Conservation (phyloP, 805 yeast species). For the Pichia sporocuriosa region DNA sequence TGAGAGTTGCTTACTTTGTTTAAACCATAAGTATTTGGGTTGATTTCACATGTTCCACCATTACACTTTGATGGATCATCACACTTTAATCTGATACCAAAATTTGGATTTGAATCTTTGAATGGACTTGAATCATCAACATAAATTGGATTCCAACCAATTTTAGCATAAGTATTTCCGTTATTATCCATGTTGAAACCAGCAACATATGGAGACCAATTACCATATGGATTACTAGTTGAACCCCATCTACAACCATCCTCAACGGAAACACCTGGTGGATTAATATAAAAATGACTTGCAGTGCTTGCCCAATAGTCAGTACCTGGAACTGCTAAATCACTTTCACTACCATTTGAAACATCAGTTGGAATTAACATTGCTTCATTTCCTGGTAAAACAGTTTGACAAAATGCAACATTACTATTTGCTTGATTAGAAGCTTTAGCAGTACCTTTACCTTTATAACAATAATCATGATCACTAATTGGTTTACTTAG, state of each 20-base stretch:
- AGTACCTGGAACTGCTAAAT: slow-evolving; percentile 78
- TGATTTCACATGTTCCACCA: slow-evolving; percentile 78
- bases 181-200: slow-evolving; percentile 75
- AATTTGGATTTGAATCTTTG: slow-evolving; percentile 48
- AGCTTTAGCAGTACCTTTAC: slow-evolving; percentile 61
- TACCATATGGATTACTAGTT: slow-evolving; percentile 60
- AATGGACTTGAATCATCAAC: slow-evolving; percentile 53
- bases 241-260: slow-evolving; percentile 88
- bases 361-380: slow-evolving; percentile 83
- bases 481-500: slow-evolving; percentile 53
- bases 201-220: slow-evolving; percentile 92
- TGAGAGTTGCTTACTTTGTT: slow-evolving; percentile 43
- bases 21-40: slow-evolving; percentile 57
- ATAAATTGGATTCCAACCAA: slow-evolving; percentile 89
- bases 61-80: slow-evolving; percentile 60
- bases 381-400: slow-evolving; percentile 89
- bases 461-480: slow-evolving; percentile 64
- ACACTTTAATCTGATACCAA: slow-evolving; percentile 71
- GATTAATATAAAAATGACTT: slow-evolving; percentile 77
- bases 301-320: slow-evolving; percentile 83
- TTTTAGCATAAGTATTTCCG: slow-evolving; percentile 71
- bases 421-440: slow-evolving; percentile 47
- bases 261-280: slow-evolving; percentile 69
- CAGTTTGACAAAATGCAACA: slow-evolving; percentile 89
- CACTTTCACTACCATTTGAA: slow-evolving; percentile 38